A percentile compares a stretch with the other conserved stretches of the same genome.
Evolutionary conservation across 257 asterid genomes (phyloP).

Genomic region (Petrea volubilis): DNA sequence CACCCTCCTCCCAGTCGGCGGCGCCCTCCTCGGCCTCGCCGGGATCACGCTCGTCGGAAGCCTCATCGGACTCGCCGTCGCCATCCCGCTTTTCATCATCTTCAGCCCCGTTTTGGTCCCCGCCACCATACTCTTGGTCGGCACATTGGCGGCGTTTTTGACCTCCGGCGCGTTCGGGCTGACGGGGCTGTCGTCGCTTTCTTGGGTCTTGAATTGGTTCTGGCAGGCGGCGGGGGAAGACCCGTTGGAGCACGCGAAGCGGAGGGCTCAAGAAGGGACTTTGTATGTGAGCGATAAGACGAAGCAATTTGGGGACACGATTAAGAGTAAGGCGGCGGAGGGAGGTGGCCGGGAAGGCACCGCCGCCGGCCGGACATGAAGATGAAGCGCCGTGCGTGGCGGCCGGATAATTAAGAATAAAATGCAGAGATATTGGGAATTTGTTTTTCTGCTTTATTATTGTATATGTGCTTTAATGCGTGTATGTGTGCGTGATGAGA

Average conservation of each 20-base stretch:
- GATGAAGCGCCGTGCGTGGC: neutral
- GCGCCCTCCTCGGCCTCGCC: conserved; percentile 61
- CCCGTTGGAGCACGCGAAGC: conserved; percentile 56
- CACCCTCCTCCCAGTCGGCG: conserved; percentile 67
- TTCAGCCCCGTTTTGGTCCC: conserved; percentile 84
- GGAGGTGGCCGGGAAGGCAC: conserved; percentile 25
- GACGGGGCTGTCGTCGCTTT: conserved; percentile 76
- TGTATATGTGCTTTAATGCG: neutral
- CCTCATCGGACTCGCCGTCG: conserved; percentile 60
- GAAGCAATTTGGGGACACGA: conserved; percentile 58
- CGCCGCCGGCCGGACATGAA: conserved; percentile 22
- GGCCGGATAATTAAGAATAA: conserved; percentile 6
- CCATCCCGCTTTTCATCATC: conserved; percentile 67
- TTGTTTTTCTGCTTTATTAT: neutral
- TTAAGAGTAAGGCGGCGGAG: conserved; percentile 62
- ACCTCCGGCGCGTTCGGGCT: conserved; percentile 84
- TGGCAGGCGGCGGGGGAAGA: conserved; percentile 55
- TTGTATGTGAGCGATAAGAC: conserved; percentile 58
- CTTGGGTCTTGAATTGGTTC: conserved; percentile 67
- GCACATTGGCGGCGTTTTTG: conserved; percentile 64
- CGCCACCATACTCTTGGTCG: conserved; percentile 44
- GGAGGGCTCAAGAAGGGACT: conserved; percentile 61
- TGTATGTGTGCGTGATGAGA: neutral
- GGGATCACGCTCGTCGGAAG: conserved; percentile 57
- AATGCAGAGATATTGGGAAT: conserved; percentile 7